These are phyloP conservation scores for Mucor circinelloides DNA, from an alignment of 371 early-diverging fungal species.

Conservation along the genomic window DNA sequence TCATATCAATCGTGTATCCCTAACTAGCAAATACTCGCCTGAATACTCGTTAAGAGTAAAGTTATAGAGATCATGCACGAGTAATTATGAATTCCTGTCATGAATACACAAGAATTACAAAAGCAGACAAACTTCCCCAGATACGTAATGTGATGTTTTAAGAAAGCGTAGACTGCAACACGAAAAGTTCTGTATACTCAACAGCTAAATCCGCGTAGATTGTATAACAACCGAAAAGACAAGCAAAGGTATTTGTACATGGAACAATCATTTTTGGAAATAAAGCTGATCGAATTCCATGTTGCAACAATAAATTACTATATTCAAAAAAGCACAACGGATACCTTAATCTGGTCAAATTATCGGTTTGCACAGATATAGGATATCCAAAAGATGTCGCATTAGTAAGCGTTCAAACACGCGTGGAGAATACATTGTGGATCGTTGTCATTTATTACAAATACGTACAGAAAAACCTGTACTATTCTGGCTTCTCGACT, in stretches of 20 bases:
- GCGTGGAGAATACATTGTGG: neutral
- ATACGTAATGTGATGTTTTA: neutral
- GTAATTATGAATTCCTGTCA: too few species aligned
- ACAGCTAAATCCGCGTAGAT: neutral
- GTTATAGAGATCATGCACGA: too few species aligned
- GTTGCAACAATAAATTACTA: neutral
- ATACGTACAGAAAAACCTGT: neutral
- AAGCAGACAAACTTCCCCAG: too few species aligned
- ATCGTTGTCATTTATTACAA: neutral
- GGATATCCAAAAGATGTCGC: neutral
- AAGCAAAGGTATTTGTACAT: neutral
- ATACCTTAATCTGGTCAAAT: neutral
- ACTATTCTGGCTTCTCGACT: neutral
- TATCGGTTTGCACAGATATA: neutral
- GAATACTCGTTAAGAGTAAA: too few species aligned
- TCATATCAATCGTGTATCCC: too few species aligned
- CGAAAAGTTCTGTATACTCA: neutral
- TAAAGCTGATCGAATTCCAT: neutral
- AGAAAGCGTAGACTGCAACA: too few species aligned
- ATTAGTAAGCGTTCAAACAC: neutral
- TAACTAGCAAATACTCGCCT: too few species aligned
- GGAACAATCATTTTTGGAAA: neutral
- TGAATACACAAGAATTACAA: neutral
- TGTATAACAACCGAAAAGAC: neutral
- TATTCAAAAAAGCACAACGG: neutral